phyloP scores from a whole-genome alignment of 768 basidiomycete genomes.

The Boletus eberwhitei region DNA sequence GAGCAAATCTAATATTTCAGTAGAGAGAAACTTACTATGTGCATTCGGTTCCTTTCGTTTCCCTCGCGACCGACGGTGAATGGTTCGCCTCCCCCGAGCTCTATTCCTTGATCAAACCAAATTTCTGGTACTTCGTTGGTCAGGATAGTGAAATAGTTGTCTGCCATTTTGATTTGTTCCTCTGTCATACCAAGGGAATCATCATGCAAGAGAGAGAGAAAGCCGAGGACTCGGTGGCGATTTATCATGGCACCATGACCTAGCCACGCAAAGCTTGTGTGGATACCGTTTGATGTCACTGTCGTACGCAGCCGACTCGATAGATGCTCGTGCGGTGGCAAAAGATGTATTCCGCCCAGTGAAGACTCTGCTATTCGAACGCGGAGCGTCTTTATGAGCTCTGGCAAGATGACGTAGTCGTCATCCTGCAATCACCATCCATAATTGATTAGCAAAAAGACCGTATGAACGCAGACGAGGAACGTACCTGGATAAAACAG shows the following conservation, averaged over 20 bases:
- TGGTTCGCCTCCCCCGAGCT: conserved; percentile 54
- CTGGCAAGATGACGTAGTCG: conserved; percentile 59
- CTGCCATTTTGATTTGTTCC: conserved; percentile 61
- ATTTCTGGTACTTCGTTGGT: conserved; percentile 53
- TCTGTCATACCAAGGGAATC: conserved; percentile 39
- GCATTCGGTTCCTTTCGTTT: conserved; percentile 50
- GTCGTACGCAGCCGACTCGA: conserved; percentile 49
- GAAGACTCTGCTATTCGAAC: conserved; percentile 32
- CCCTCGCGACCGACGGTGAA: conserved; percentile 63
- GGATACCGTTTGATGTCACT: conserved; percentile 34
- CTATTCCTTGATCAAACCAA: conserved; percentile 64
- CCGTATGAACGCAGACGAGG: background rate
- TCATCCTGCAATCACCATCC: conserved; percentile 48
- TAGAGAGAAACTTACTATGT: conserved; percentile 47
- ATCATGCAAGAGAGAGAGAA: conserved; percentile 44
- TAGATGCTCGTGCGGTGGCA: conserved; percentile 61
- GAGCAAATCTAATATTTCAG: background rate
- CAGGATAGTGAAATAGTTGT: conserved; percentile 65
- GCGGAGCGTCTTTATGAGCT: conserved; percentile 52
- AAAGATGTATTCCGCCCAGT: conserved; percentile 44
- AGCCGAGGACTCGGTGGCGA: conserved; percentile 41
- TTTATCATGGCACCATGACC: conserved; percentile 59
- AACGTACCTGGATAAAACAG: conserved; percentile 60
- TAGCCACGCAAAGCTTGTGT: conserved; percentile 64
- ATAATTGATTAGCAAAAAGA: background rate